Percentiles rank a stretch among this genome's conserved stretches.
Evolutionary conservation across 2,329 filamentous ascomycete genomes (phyloP).

Genomic region (Knufia fluminis): DNA sequence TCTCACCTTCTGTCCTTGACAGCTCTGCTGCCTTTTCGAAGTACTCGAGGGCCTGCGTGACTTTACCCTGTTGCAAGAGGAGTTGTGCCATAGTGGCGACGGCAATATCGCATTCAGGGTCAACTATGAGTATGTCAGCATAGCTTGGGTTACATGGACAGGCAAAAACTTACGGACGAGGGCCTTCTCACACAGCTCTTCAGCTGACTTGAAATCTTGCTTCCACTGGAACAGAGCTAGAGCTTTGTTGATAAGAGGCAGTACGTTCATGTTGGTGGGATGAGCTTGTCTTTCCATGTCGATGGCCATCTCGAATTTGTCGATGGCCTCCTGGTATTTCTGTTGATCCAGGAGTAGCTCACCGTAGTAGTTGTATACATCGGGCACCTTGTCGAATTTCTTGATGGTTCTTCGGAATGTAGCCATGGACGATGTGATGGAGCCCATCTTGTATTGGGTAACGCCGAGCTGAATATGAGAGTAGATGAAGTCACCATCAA

Average conservation of each 20-base stretch:
- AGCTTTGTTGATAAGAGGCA: conserved; percentile 97
- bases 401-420: conserved; percentile 96
- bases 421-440: conserved; percentile 93
- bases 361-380: conserved; percentile 99
- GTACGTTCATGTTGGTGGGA: conserved; percentile 91
- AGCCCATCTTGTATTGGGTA: conserved; percentile 99
- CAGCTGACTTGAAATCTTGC: conserved; percentile 87
- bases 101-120: conserved; percentile 96
- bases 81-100: conserved; percentile 98
- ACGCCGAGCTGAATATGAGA: conserved; percentile 98
- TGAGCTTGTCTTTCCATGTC: conserved; percentile 95
- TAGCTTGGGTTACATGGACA: not conserved
- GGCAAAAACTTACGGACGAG: conserved; percentile 67
- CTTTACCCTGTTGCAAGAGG: conserved; percentile 93
- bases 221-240: conserved; percentile 97
- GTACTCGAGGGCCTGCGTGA: conserved; percentile 87
- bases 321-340: conserved; percentile 88
- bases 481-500: conserved; percentile 95
- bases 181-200: conserved; percentile 94
- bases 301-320: conserved; percentile 97
- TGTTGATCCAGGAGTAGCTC: conserved; percentile 93
- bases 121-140: conserved; percentile 51
- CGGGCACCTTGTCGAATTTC: conserved; percentile 92
- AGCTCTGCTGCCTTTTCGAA: conserved; percentile 95
- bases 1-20: conserved; percentile 86